Evolutionary conservation across 176 grass and related monocot genomes (phyloP).

Genomic region (Leersia perrieri): DNA sequence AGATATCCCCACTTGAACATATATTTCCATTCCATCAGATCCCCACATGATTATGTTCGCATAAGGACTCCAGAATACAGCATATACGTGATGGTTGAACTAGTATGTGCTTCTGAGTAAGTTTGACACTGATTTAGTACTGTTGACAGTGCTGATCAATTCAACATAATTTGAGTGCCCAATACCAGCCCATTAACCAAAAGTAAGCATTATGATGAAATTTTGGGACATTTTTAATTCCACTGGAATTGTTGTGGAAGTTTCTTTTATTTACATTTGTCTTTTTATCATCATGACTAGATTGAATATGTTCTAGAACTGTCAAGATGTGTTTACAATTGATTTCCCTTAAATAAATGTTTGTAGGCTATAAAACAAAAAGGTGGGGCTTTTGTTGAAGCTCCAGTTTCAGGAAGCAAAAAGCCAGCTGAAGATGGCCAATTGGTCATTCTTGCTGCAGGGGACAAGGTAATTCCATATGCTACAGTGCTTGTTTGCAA

Average conservation of each 20-base stretch:
- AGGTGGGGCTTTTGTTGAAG: conserved; percentile 87
- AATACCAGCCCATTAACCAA: background rate
- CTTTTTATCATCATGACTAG: background rate
- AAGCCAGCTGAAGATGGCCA: conserved; percentile 99
- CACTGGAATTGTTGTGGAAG: background rate
- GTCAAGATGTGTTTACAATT: conserved; percentile 2
- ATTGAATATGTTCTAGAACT: background rate
- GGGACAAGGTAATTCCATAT: conserved; percentile 69
- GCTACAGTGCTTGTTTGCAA: background rate
- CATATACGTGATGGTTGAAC: background rate
- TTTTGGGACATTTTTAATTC: background rate
- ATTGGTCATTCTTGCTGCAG: conserved; percentile 95
- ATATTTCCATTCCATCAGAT: background rate
- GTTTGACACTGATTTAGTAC: background rate
- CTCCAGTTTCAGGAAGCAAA: conserved; percentile 97
- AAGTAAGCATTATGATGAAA: background rate
- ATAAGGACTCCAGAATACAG: background rate
- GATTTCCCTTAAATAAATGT: conserved; percentile 25
- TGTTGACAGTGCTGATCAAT: background rate
- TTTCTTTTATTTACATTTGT: background rate
- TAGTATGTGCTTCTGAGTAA: background rate
- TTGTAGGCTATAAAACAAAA: conserved; percentile 67
- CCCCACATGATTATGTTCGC: background rate
- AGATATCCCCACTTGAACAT: background rate
- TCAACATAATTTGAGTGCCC: background rate